A percentile compares a stretch with the other conserved stretches of the same genome.
phyloP scores from a whole-genome alignment of 2,329 filamentous ascomycete genomes.

The Colletotrichum sp. region DNA sequence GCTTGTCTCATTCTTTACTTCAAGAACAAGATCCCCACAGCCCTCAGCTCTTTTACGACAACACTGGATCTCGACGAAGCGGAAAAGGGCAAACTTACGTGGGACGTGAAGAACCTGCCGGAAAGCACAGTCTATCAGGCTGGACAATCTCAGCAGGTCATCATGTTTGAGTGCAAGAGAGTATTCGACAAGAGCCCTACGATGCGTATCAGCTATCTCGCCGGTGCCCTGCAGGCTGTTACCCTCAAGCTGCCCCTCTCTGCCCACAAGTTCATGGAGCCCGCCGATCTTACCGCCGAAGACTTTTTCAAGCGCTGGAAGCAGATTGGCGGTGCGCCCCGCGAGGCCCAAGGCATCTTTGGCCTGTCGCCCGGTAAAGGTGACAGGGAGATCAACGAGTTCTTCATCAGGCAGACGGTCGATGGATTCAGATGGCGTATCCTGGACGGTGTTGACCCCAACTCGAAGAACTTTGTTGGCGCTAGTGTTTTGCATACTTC shows the following conservation, averaged over 20 bases:
- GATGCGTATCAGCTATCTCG: constrained; percentile 91
- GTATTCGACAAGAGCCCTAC: constrained; percentile 87
- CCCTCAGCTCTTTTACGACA: constrained; percentile 91
- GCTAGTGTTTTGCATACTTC: constrained; percentile 84
- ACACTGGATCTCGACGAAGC: constrained; percentile 80
- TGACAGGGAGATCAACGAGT: constrained; percentile 68
- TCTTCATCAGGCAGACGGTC: constrained; percentile 74
- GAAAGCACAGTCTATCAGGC: constrained; percentile 79
- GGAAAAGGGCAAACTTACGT: constrained; percentile 71
- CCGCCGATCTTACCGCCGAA: constrained; percentile 81
- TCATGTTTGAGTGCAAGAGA: constrained; percentile 88
- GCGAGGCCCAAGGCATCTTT: constrained; percentile 90
- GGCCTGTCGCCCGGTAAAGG: constrained; percentile 61
- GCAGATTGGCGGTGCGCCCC: constrained; percentile 87
- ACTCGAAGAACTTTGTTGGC: constrained; percentile 91
- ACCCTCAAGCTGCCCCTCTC: constrained; percentile 89
- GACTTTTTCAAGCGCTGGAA: constrained; percentile 99
- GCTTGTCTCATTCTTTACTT: constrained; percentile 97
- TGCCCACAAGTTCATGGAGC: constrained; percentile 96
- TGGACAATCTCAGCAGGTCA: constrained; percentile 86
- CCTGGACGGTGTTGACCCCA: constrained; percentile 85
- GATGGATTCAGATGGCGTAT: constrained; percentile 91
- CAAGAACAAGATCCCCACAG: constrained; percentile 86
- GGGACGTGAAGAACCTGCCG: constrained; percentile 87
- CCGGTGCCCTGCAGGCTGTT: constrained; percentile 88